These are phyloP conservation scores for Elsinoe necatrix DNA, from an alignment of 2,329 filamentous ascomycete species.

Conservation along the genomic window DNA sequence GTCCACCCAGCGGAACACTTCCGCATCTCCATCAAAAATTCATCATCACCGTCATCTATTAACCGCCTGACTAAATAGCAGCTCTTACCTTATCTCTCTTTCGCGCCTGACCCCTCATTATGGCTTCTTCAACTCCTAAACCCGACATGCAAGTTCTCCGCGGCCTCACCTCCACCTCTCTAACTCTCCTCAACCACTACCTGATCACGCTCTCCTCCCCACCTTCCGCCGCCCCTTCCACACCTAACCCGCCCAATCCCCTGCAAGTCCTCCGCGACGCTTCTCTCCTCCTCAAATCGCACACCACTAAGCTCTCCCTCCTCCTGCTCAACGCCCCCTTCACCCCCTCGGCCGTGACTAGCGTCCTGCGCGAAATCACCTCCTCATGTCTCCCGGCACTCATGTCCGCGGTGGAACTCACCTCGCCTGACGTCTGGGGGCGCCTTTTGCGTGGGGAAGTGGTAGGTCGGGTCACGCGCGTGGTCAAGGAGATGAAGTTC, in stretches of 20 bases:
- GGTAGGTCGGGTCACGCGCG: constrained; percentile 47
- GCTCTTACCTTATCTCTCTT: too few species aligned
- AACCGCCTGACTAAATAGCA: neutral
- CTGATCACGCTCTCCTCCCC: constrained; percentile 23
- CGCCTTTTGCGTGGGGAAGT: constrained; percentile 56
- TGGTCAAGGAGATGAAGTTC: constrained; percentile 54
- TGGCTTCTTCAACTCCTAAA: constrained; percentile 23
- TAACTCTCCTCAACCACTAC: constrained; percentile 28
- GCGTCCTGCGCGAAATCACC: constrained; percentile 64
- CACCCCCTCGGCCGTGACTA: constrained; percentile 64
- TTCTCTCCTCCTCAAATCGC: constrained; percentile 65
- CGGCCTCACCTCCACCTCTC: constrained; percentile 26
- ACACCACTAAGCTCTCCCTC: constrained; percentile 79
- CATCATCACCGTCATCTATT: neutral
- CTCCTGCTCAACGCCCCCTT: constrained; percentile 82
- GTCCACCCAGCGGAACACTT: neutral
- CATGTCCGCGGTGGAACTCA: constrained; percentile 60
- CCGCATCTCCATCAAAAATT: constrained; percentile 17
- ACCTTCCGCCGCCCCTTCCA: constrained; percentile 17
- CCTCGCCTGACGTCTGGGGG: constrained; percentile 55
- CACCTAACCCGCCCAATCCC: constrained; percentile 39
- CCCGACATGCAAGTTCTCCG: constrained; percentile 24
- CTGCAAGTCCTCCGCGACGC: constrained; percentile 64
- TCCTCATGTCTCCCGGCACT: constrained; percentile 66
- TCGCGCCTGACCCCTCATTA: constrained; percentile 15